Percentiles rank a stretch among this genome's conserved stretches.
These are phyloP conservation scores for Urostyla sp. DNA, from an alignment of 73 alveolate species.

Conservation along the genomic window DNA sequence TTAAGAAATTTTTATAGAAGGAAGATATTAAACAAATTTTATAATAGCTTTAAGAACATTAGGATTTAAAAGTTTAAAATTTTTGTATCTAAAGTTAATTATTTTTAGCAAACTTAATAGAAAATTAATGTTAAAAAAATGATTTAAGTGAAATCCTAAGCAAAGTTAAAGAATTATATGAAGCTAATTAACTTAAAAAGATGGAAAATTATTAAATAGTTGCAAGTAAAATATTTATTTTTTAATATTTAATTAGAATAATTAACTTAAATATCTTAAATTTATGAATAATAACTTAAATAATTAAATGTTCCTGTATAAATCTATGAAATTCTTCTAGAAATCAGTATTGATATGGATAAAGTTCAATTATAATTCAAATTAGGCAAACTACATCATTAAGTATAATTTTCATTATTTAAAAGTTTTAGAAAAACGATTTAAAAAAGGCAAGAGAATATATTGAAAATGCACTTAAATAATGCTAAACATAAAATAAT, in stretches of 20 bases:
- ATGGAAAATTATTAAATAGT: constrained; percentile 22
- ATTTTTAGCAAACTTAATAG: not conserved
- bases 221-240: constrained; percentile 6
- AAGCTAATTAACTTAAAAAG: not conserved
- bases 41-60: not conserved
- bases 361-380: constrained; percentile 12
- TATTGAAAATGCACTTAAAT: constrained; percentile 30
- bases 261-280: constrained; percentile 5
- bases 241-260: not conserved
- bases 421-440: not conserved
- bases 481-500: constrained; percentile 14
- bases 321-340: constrained; percentile 5
- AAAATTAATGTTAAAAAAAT: not conserved
- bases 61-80: constrained; percentile 6
- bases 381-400: constrained; percentile 1
- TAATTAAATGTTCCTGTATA: not conserved
- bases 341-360: constrained; percentile 7
- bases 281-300: not conserved
- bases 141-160: not conserved
- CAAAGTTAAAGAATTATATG: not conserved
- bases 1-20: not conserved
- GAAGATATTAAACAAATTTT: not conserved
- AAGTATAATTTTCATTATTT: not conserved
- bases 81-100: not conserved
- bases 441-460: not conserved